Evolutionary conservation across 1,139 yeast species (phyloP), one percentile per base, ranked within the genome.

Genomic region (Casaregolazyma lundiana): DNA sequence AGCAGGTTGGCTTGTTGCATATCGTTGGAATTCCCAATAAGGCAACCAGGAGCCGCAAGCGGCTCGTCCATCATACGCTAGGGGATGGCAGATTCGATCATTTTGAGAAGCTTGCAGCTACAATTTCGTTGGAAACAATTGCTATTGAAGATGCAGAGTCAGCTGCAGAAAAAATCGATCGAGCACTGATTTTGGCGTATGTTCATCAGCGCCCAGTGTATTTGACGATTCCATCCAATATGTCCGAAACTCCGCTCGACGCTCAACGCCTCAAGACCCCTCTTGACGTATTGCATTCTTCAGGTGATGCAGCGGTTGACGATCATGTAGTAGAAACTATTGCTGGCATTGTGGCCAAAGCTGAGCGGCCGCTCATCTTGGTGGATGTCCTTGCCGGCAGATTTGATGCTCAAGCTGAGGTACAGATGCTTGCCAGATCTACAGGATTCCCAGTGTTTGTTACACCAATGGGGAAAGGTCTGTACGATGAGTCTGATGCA

Each of bases 1-100:
- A 87, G 65, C 81, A 76, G 61, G 80, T 79, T 32, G 95, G 95
- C 8, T 73, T 87, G 21, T 71, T 88, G 50, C 95, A 86, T 67
- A 80, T 88, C 57, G 96, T 88, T 35, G 96, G 96, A 41, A 81
- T 86, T 26, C 66, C 68, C 20, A 62, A 65, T 30, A 72, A 66
- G 63, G 61, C 75, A 64, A 55, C 66, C 34, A 59, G 63, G 38
- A 60, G 74, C 64, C 55, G 66, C 35, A 59, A 63, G 37, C 50
- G 63, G 50, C 51, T 65, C 50, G 58, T 75, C 50, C 96, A 89
- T 64, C 96, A 89, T 63, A 73, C 85, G 55, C 72, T 84, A 19
- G 88, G 88, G 21, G 54, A 52, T 6, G 53, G 52, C 19, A 67
- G 78, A 9, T 74, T 65, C 52, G 60, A 68, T 49, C 65, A 68